Base-by-base conservation (phyloP, 768 basidiomycete genomes). In the Pleurotus pulmonarius region DNA sequence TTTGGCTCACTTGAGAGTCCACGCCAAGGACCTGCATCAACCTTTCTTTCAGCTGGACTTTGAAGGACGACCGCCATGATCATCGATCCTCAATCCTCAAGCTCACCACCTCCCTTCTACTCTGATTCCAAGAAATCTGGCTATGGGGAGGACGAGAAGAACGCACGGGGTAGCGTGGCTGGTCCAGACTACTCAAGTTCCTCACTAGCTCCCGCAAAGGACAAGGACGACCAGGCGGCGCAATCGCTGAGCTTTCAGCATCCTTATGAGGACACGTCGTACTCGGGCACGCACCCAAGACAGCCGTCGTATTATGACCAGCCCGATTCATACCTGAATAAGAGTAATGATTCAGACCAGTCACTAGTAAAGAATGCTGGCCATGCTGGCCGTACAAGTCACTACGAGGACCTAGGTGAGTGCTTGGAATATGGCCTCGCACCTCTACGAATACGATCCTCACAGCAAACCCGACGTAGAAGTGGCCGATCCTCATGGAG, bases 321-420 rank as follows among this genome's bases (percentile, higher is more conserved):
- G 20, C 15, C 39, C 20, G 69, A 71, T 51, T 65, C 66, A 15
- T 70, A 70, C 43, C 60, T 61, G 47, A 68, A 67, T 46, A 57
- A 66, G 25, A 41, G 49, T 41, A 59, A 56, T 26, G 39, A 53
- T 20, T 56, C 49, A 18, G 38, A 29, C 20, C 67, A 67, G 3
- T 70, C 78, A 6, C 69, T 87, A n/a, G 73, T 85, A 40, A 70
- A 69, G 18, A 78, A 79, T 59, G 76, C 77, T 22, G 72, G 76
- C 39, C 74, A 68, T 40, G 70, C 73, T 51, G 74, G 72, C 13
- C 71, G 66, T 49, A 67, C 72, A 24, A 67, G 68, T 34, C 63
- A 59, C 20, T 84, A 78, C 61, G 74, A 85, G 58, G 80, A 86
- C 64, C 63, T 88, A 58, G 86, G 85, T 85, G 57, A 18, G 71